Percentiles rank a stretch among this genome's conserved stretches.
phyloP scores from a whole-genome alignment of 257 asterid species.

The Datura wrightii region DNA sequence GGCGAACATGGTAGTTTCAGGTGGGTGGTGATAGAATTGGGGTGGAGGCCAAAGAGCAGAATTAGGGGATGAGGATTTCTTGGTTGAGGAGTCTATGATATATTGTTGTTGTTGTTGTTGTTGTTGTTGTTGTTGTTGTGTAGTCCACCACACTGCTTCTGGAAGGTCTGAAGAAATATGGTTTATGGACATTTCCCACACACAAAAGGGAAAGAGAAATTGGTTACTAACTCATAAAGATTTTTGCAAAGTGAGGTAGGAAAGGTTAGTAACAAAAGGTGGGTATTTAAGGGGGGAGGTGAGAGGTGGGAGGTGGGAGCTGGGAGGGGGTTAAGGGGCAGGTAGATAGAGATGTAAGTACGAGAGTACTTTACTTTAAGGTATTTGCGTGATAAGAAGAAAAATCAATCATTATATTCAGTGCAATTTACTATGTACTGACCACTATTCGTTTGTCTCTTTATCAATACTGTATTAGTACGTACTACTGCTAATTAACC shows the following conservation, averaged over 20 bases:
- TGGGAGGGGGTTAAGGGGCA: constrained; percentile 34
- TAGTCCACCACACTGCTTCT: constrained; percentile 62
- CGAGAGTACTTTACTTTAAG: constrained; percentile 60
- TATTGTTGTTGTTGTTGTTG: constrained; percentile 26
- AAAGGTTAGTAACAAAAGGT: not conserved
- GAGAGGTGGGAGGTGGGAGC: not conserved
- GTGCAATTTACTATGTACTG: constrained; percentile 52
- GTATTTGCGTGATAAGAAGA: constrained; percentile 65
- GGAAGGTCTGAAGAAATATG: constrained; percentile 60
- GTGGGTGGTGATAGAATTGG: constrained; percentile 12
- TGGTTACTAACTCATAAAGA: not conserved
- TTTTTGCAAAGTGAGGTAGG: not conserved
- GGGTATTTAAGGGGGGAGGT: not conserved
- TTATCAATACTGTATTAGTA: too few species aligned
- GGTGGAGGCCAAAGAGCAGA: not conserved
- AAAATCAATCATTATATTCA: constrained; percentile 71
- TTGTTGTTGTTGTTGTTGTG: constrained; percentile 33
- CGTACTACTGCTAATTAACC: too few species aligned
- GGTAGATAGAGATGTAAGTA: constrained; percentile 32
- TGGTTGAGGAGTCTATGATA: constrained; percentile 45
- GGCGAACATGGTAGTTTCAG: constrained; percentile 29
- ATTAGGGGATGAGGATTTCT: constrained; percentile 41
- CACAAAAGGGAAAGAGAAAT: not conserved
- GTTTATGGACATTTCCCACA: constrained; percentile 62
- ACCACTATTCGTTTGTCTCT: not conserved